Conservation (phyloP, 1,284 basidiomycete species). For the Rhodofomes roseus region DNA sequence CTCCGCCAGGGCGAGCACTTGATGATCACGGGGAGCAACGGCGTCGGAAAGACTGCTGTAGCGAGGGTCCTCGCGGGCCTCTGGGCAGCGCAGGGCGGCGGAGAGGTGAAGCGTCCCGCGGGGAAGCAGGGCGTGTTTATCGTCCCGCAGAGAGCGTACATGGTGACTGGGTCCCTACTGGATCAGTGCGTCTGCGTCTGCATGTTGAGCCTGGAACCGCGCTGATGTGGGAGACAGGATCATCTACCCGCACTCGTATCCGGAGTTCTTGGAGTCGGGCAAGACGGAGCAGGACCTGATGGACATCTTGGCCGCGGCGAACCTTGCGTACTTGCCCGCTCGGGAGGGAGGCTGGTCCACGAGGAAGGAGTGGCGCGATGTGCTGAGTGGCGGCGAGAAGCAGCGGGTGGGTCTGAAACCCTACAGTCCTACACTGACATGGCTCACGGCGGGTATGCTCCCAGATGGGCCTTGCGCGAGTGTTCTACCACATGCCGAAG, state of each 20-base stretch:
- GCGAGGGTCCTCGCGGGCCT: conserved; percentile 88
- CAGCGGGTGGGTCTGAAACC: conserved; percentile 67
- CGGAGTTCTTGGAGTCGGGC: conserved; percentile 64
- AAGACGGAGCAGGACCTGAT: conserved; percentile 69
- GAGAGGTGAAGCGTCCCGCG: conserved; percentile 39
- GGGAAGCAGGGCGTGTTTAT: conserved; percentile 71
- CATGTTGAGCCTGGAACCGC: neutral
- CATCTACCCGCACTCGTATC: conserved; percentile 84
- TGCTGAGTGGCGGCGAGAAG: conserved; percentile 93
- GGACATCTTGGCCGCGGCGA: conserved; percentile 75
- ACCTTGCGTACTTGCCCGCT: conserved; percentile 82
- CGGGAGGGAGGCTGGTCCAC: conserved; percentile 90
- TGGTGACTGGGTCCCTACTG: conserved; percentile 81
- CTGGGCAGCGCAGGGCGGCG: conserved; percentile 65
- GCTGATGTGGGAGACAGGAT: conserved; percentile 31
- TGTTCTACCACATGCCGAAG: conserved; percentile 82
- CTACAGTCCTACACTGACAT: too few species aligned
- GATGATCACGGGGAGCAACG: conserved; percentile 92
- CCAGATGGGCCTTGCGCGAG: conserved; percentile 81
- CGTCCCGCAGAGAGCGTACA: conserved; percentile 90
- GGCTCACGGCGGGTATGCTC: too few species aligned
- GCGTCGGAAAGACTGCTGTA: conserved; percentile 92
- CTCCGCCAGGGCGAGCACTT: conserved; percentile 83
- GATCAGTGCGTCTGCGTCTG: conserved; percentile 62
- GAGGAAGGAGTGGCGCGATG: conserved; percentile 95